Percentiles rank a stretch among this genome's conserved stretches.
These are phyloP conservation scores for Hymenoscyphus salicellus DNA, from an alignment of 2,329 filamentous ascomycete genomes.

Conservation along the genomic window DNA sequence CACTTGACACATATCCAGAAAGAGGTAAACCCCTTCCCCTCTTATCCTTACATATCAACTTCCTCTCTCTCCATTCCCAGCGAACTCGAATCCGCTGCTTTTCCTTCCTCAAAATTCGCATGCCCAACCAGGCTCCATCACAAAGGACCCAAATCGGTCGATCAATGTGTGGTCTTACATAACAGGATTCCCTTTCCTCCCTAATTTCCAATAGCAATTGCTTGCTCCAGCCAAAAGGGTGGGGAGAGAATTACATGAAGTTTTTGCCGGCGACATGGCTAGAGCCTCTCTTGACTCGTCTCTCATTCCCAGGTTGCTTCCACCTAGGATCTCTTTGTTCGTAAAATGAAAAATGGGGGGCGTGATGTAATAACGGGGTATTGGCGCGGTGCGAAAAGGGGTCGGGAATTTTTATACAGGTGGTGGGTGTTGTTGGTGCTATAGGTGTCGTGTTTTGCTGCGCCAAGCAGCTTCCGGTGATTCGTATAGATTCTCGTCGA, in stretches of 20 bases:
- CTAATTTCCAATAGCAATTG: constrained; percentile 8
- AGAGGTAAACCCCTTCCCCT: not conserved
- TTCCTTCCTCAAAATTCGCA: constrained; percentile 7
- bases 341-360: constrained; percentile 28
- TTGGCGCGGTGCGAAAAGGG: constrained; percentile 22
- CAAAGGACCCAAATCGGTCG: constrained; percentile 27
- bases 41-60: constrained; percentile 13
- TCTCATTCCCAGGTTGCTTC: constrained; percentile 4
- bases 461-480: constrained; percentile 18
- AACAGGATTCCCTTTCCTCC: constrained; percentile 9
- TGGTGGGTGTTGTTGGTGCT: constrained; percentile 20
- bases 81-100: constrained; percentile 5
- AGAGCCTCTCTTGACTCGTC: not conserved
- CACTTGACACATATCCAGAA: constrained; percentile 23
- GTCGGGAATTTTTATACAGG: constrained; percentile 25
- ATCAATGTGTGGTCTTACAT: constrained; percentile 18
- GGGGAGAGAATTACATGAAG: constrained; percentile 12
- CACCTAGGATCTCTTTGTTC: constrained; percentile 14
- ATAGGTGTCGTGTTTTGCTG: constrained; percentile 21
- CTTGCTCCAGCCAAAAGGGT: constrained; percentile 5
- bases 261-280: constrained; percentile 11
- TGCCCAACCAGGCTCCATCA: constrained; percentile 8
- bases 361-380: constrained; percentile 23
- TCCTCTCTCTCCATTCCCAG: not conserved
- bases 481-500: constrained; percentile 28